Evolutionary conservation across 345 rosid genomes (phyloP).

Genomic region (Eucalyptus curtisii): DNA sequence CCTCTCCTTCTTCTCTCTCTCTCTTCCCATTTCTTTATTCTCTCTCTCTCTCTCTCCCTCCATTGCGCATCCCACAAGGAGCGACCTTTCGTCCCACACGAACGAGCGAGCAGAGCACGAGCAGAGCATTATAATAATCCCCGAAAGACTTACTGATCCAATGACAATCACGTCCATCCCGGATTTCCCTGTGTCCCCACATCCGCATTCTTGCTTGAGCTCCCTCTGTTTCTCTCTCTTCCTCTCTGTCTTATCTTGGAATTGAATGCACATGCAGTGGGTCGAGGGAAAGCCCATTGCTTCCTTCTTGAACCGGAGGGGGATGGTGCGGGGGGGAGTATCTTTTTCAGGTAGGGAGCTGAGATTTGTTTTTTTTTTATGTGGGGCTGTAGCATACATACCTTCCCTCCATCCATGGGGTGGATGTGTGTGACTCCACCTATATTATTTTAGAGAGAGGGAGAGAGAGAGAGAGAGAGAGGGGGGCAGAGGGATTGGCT

Average conservation of each 20-base stretch:
- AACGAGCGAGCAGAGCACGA: neutral
- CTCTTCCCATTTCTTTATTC: neutral
- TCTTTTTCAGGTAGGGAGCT: neutral
- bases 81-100: neutral
- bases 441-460: neutral
- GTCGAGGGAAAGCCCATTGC: neutral
- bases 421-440: neutral
- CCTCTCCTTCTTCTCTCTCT: neutral
- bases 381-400: neutral
- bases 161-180: neutral
- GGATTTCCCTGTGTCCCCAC: neutral
- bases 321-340: neutral
- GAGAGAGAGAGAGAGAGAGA: neutral
- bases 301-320: neutral
- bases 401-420: neutral
- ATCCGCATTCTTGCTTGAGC: neutral
- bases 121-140: neutral
- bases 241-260: neutral
- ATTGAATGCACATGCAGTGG: neutral
- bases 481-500: neutral
- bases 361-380: neutral
- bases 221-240: neutral
- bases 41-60: neutral
- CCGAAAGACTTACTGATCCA: neutral
- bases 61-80: neutral